Percentiles rank a stretch among this genome's conserved stretches.
These are phyloP conservation scores for Colletotrichum sp. DNA, from an alignment of 2,329 filamentous ascomycete genomes.

Conservation along the genomic window DNA sequence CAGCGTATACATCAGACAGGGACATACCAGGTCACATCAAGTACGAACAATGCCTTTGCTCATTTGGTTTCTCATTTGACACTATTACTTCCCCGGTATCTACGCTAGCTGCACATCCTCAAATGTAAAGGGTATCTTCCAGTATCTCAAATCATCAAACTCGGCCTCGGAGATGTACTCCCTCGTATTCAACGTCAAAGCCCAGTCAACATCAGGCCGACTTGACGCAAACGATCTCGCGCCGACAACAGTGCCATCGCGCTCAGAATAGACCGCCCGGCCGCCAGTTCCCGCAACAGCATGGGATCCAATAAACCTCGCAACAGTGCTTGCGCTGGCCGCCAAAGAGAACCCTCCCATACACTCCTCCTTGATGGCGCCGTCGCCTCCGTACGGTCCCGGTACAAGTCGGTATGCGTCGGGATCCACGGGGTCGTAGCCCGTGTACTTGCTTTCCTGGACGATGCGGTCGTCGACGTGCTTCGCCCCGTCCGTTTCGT, in stretches of 20 bases:
- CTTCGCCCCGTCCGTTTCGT: slow-evolving; percentile 10
- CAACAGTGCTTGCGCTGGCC: slow-evolving; percentile 3
- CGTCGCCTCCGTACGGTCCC: slow-evolving; percentile 13
- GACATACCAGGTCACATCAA: not conserved
- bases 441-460: slow-evolving; percentile 11
- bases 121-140: not conserved
- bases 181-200: slow-evolving; percentile 4
- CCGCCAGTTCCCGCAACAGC: slow-evolving; percentile 7
- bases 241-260: not conserved
- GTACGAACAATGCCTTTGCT: not conserved
- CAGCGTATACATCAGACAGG: not conserved
- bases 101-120: not conserved
- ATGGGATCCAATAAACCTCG: slow-evolving; percentile 17
- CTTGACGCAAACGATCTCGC: not conserved
- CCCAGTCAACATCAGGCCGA: slow-evolving; percentile 5
- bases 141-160: slow-evolving; percentile 3
- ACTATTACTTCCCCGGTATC: not conserved
- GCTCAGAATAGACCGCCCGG: not conserved
- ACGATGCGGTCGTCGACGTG: slow-evolving; percentile 16
- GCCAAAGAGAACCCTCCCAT: slow-evolving; percentile 10
- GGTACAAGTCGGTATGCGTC: not conserved
- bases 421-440: slow-evolving; percentile 8
- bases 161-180: slow-evolving; percentile 9
- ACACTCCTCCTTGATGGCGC: slow-evolving; percentile 21
- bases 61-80: not conserved